These are phyloP conservation scores for Colletotrichum limetticola DNA, from an alignment of 2,329 filamentous ascomycete species.

Conservation along the genomic window DNA sequence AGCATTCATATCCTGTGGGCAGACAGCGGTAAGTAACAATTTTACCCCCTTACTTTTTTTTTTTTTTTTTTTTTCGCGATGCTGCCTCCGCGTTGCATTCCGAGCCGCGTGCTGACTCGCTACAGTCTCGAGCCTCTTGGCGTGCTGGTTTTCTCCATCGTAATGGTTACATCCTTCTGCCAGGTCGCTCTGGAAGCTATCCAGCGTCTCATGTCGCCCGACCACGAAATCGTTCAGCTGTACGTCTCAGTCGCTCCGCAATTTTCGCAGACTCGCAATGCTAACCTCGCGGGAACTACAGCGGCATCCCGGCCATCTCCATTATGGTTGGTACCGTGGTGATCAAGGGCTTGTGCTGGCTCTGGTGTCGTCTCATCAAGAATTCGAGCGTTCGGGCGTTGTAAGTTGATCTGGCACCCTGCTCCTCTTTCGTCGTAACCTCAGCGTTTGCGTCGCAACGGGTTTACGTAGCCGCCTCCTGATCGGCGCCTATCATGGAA, in stretches of 20 bases:
- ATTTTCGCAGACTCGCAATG: constrained; percentile 24
- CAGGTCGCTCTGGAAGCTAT: constrained; percentile 81
- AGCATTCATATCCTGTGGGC: constrained; percentile 82
- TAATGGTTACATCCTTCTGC: constrained; percentile 87
- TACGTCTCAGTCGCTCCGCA: constrained; percentile 38
- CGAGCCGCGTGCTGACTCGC: constrained; percentile 19
- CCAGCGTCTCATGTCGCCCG: constrained; percentile 67
- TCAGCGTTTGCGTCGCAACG: constrained; percentile 8
- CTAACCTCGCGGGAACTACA: constrained; percentile 33
- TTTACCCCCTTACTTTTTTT: not conserved
- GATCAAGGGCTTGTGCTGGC: constrained; percentile 84
- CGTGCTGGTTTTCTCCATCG: constrained; percentile 83
- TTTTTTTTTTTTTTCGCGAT: not conserved
- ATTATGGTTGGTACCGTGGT: constrained; percentile 87
- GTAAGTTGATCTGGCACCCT: constrained; percentile 47
- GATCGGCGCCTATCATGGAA: constrained; percentile 40
- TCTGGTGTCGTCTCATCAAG: constrained; percentile 87
- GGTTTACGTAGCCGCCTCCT: constrained; percentile 10
- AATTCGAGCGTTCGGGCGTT: constrained; percentile 89
- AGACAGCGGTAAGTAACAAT: constrained; percentile 61
- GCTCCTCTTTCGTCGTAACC: constrained; percentile 16
- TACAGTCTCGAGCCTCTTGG: constrained; percentile 79
- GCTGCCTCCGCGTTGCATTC: constrained; percentile 11
- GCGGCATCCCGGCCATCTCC: constrained; percentile 73
- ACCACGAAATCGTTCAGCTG: constrained; percentile 79